Base-by-base conservation (phyloP, 805 yeast genomes). In the Cyberlindnera amylophila region DNA sequence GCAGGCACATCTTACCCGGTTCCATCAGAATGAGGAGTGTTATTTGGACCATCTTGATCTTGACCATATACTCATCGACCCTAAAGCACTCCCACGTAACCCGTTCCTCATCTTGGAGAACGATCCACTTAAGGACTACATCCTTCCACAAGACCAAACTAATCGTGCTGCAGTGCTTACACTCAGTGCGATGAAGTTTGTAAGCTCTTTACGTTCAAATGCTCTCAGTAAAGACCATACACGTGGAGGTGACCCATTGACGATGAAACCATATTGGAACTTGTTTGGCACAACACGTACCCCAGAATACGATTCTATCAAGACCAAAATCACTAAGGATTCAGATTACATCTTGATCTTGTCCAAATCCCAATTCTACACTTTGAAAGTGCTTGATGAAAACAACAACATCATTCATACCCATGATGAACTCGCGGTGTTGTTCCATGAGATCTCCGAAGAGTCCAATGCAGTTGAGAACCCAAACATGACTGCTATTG, bases 331-430 rank as follows among this genome's bases (percentile, higher is more conserved):
- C 2, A 86, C 79, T 57, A 58, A 71, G 8, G 67, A 74, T 17
- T 78, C 91, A 2, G 78, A 77, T 51, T 95, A 88, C 59, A 75
- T 89, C 32, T 74, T 86, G 14, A 82, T 89, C 24, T 66, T 87
- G 49, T 81, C 88, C 36, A 81, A 80, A 50, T 86, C 95, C 6
- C 96, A 87, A 60, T 87, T 86, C 62, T 89, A 88, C 62, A 84
- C 91, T 77, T 75, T 89, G 52, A 90, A 85, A 54, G 96, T 89
- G 1, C 68, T 89, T 50, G 90, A 85, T 60, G 71, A 71, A 15
- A 64, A 75, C 29, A 73, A 84, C 57, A 80, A 87, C 54, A 62
- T 86, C 40, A 64, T 86, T 21, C 70, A 86, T 61, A 72, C 79
- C 3, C 84, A 82, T 52, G 70, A 72, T 41, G 90, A 85, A 58